These are phyloP conservation scores for Cunninghamia lanceolata DNA, from an alignment of 75 land plant genomes.

Conservation along the genomic window DNA sequence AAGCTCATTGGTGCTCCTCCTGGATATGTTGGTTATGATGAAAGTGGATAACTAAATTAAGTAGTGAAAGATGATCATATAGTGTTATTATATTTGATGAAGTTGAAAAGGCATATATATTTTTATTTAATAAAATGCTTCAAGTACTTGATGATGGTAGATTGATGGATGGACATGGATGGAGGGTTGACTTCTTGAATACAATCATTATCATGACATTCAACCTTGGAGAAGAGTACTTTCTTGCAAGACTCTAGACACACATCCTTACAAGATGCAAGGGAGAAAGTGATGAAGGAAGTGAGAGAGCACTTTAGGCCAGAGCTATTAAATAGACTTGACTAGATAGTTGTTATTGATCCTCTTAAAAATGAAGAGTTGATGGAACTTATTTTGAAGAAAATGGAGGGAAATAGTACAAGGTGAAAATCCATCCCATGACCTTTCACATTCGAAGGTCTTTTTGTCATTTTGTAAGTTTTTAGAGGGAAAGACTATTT, in stretches of 20 bases:
- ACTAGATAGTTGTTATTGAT: too few species aligned
- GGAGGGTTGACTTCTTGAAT: conserved; percentile 81
- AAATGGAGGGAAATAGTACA: too few species aligned
- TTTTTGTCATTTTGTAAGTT: too few species aligned
- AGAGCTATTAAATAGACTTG: too few species aligned
- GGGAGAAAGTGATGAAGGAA: conserved; percentile 78
- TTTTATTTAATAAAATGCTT: conserved; percentile 84
- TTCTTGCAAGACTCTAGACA: conserved; percentile 68
- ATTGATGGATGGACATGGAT: conserved; percentile 92
- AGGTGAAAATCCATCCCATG: too few species aligned
- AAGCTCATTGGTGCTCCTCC: conserved; percentile 89
- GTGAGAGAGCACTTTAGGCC: conserved; percentile 18
- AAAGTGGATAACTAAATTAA: conserved; percentile 88
- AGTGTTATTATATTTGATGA: conserved; percentile 93
- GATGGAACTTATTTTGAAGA: too few species aligned
- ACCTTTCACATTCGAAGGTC: too few species aligned
- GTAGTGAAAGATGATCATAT: conserved; percentile 89
- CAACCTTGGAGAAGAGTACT: conserved; percentile 86
- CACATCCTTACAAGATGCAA: conserved; percentile 56
- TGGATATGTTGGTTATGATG: conserved; percentile 94
- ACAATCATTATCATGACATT: conserved; percentile 91
- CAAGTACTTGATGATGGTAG: conserved; percentile 95
- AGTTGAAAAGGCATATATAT: conserved; percentile 85
- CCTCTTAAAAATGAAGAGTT: too few species aligned
- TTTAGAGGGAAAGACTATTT: too few species aligned